Evolutionary conservation across 148 eudicot species (phyloP), one percentile per base, ranked within the genome.

Genomic region (Chenopodium formosanum): DNA sequence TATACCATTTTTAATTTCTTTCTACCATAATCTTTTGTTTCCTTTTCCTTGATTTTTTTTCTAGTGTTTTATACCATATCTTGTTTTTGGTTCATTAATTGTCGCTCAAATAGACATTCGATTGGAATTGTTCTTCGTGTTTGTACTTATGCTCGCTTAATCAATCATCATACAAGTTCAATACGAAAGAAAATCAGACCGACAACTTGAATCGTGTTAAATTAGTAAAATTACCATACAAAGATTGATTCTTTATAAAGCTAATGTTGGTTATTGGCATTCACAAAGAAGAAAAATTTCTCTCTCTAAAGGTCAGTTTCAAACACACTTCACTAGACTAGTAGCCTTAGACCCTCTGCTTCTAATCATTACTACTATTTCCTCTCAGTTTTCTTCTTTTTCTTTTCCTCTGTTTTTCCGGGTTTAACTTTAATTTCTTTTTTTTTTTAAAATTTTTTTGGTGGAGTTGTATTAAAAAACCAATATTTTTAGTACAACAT

Each of bases 321-420:
- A 78, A 63, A 75, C 0, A 29, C 68, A 19, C 81, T 77, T 50
- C 13, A 9, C 20, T 63, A 60, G 56, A 23, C 77, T 34, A 65
- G 11, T 74, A 79, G 72, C 23, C 71, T 58, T 25, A 73, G 78
- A 67, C 66, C 79, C 79, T 84, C 74, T 86, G 88, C 80, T 77
- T 86, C 88, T 81, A 80, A 86, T 83, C 40, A 76, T 86, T 76
- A 76, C 82, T 60, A 20, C 76, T 80, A 76, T 66, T 67, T 67
- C 20, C 7, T 69, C 64, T 23, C 78, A 58, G 31, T 70, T 63
- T 67, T 37, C 40, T 27, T 77, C 73, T 48, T 60, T 50, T 74
- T 58, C 46, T 73, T 75, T 69, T 47, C 47, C 72, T 81, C 56
- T 77, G 62, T 85, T 58, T 72, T 77, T 78, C 80, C 75, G 63